Conservation (phyloP, 225 moss, liverwort and hornwort species). For the Bryoerythrophyllum caledonicum region DNA sequence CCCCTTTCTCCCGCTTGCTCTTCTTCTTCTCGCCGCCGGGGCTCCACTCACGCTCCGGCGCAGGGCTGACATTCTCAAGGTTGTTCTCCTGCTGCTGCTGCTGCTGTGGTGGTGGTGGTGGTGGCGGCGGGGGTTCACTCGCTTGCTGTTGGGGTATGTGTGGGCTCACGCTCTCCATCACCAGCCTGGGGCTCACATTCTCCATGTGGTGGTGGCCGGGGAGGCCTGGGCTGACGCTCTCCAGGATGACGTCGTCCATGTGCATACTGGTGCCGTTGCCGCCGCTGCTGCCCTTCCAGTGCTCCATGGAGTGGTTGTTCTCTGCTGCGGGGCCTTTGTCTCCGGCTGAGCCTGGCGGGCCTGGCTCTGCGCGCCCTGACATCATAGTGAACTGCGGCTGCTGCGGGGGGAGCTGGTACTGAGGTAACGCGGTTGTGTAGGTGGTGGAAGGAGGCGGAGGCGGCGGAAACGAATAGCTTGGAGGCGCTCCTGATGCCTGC, state of each 20-base stretch:
- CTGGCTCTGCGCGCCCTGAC: constrained; percentile 63
- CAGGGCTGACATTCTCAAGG: constrained; percentile 75
- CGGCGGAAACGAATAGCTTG: constrained; percentile 37
- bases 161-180: constrained; percentile 78
- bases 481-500: constrained; percentile 23
- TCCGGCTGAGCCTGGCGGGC: constrained; percentile 63
- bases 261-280: constrained; percentile 48
- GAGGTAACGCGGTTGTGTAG: constrained; percentile 25
- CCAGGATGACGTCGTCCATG: constrained; percentile 74
- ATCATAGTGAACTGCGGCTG: constrained; percentile 46
- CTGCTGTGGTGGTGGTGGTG: constrained; percentile 14
- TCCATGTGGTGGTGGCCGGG: constrained; percentile 65
- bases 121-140: constrained; percentile 19
- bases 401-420: constrained; percentile 37
- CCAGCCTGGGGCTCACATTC: constrained; percentile 58
- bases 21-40: constrained; percentile 37
- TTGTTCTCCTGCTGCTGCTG: constrained; percentile 4
- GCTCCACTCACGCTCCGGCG: constrained; percentile 49
- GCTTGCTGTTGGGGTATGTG: constrained; percentile 30
- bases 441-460: constrained; percentile 36
- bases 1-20: constrained; percentile 41
- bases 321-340: constrained; percentile 22
- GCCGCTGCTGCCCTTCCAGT: constrained; percentile 47
- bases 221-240: constrained; percentile 83
- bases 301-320: constrained; percentile 28